Evolutionary conservation across 345 rosid species (phyloP), one percentile per base, ranked within the genome.

Genomic region (Pugionium dolabratum): DNA sequence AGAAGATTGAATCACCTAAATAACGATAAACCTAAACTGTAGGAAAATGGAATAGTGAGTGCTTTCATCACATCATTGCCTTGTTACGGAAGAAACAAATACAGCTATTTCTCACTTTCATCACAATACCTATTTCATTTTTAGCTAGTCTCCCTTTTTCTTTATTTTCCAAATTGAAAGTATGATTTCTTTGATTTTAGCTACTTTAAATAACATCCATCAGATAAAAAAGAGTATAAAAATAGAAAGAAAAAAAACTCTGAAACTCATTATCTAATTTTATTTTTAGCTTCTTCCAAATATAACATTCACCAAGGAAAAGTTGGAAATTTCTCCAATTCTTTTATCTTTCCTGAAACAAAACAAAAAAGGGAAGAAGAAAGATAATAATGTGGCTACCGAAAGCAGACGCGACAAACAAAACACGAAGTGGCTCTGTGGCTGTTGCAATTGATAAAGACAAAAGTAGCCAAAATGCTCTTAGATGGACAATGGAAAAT

Each of bases 401-500:
- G n/a, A 80, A 71, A 51, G 39, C 58, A 44, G 62, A 67, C 18
- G 31, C 29, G 40, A 7, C 51, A 52, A 79, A 72, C 70, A 81
- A 82, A 37, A 54, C 64, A 26, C 71, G 70, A 49, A 74, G 75
- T 37, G 96, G 90, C 25, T 34, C 84, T 37, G 87, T 88, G 1
- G 98, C 94, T 1, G 83, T 93, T 8, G 98, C 96, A 3, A 76
- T 90, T 2, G 89, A 86, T 74, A 85, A 76, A 59, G 98, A 90
- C 63, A 93, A 90, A 79, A 82, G 79, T 1, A 93, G 98, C 76
- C 95, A 75, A 74, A 47, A 72, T 77, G 97, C 97, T 65, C 60
- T 93, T 43, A 80, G 57, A 80, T 93, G 97, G 98, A 81, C 97
- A 1, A 55, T 76, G 35, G 95, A 93, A 26, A 81, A 88, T 82